A percentile compares a stretch with the other conserved stretches of the same genome.
Conservation (phyloP, 768 basidiomycete species). For the Tylopilus plumbeoviolaceoides region DNA sequence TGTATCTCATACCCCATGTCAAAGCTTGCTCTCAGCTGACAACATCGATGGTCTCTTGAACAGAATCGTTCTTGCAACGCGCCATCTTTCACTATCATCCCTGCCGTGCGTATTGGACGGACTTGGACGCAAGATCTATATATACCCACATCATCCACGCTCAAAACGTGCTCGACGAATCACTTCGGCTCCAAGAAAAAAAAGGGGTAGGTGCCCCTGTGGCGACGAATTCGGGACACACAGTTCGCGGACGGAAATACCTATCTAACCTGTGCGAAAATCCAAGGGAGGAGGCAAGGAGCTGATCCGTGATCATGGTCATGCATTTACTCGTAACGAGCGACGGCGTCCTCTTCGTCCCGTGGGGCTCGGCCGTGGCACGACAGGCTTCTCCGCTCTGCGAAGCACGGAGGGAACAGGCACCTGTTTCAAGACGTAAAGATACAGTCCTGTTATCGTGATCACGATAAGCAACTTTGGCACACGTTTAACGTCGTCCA, state of each 20-base stretch:
- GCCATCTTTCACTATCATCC: not conserved
- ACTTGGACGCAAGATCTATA: not conserved
- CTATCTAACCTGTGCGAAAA: too few species aligned
- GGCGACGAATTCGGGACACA: not conserved
- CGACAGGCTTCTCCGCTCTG: not conserved
- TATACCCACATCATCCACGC: too few species aligned
- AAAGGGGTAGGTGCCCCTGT: not conserved
- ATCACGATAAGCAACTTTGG: not conserved
- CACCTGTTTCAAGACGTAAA: not conserved
- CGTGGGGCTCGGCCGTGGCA: slow-evolving; percentile 1
- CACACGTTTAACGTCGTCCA: not conserved
- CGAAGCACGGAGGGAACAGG: not conserved
- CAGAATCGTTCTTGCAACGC: not conserved
- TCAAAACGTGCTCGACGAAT: not conserved
- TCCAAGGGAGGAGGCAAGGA: too few species aligned
- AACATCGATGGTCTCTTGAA: not conserved
- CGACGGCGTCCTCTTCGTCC: not conserved
- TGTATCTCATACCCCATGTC: not conserved
- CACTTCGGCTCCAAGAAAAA: not conserved
- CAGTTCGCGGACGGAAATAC: not conserved
- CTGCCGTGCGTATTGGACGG: not conserved
- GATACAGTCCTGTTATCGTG: not conserved
- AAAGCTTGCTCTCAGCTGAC: not conserved
- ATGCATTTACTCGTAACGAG: not conserved
- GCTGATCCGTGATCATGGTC: not conserved